Evolutionary conservation across 2,329 filamentous ascomycete genomes (phyloP).

Genomic region (Biscogniauxia mediterranea): DNA sequence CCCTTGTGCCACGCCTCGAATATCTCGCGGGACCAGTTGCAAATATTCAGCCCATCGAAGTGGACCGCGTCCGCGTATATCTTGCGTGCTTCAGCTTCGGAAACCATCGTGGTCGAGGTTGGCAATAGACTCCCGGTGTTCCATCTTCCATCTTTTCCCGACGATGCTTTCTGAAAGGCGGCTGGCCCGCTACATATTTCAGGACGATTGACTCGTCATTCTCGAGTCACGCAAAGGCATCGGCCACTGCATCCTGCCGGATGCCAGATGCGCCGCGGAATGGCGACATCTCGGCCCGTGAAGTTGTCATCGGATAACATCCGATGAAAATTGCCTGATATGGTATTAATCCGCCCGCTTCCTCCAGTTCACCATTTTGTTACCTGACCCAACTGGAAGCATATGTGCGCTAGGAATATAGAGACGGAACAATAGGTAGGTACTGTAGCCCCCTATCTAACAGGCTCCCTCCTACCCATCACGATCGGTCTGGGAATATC

Average conservation of each 20-base stretch:
- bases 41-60: slow-evolving; percentile 42
- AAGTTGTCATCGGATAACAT: not conserved
- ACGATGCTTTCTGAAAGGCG: too few species aligned
- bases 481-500: too few species aligned
- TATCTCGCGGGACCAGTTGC: slow-evolving; percentile 38
- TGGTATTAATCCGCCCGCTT: not conserved
- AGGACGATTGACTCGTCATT: not conserved
- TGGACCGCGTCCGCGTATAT: slow-evolving; percentile 38
- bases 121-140: not conserved
- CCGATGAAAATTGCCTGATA: not conserved
- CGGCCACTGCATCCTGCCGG: not conserved
- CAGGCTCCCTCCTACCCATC: too few species aligned
- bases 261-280: not conserved
- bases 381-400: not conserved
- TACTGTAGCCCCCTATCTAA: too few species aligned
- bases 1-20: slow-evolving; percentile 39
- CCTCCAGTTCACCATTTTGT: not conserved
- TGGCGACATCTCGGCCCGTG: not conserved
- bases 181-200: not conserved
- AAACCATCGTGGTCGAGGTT: slow-evolving; percentile 29
- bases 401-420: not conserved
- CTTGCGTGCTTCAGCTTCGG: slow-evolving; percentile 35
- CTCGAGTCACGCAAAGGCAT: not conserved
- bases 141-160: not conserved
- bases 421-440: not conserved